These are phyloP conservation scores for Lycium barbarum DNA, from an alignment of 257 asterid genomes.

Conservation along the genomic window DNA sequence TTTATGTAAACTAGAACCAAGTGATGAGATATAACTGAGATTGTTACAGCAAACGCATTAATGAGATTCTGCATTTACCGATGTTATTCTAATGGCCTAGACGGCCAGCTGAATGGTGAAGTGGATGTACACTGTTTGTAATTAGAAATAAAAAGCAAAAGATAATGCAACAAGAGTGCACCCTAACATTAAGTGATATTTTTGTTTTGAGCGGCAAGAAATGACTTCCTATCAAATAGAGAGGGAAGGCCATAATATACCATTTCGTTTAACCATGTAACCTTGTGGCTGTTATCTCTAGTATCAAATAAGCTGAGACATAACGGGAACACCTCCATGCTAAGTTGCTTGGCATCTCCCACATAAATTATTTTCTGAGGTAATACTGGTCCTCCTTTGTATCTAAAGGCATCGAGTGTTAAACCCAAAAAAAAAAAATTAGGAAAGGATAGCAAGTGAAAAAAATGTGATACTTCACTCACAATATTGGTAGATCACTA, in stretches of 20 bases:
- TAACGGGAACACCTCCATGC: constrained; percentile 83
- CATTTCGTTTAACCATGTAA: constrained; percentile 74
- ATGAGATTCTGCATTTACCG: neutral
- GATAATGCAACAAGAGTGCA: constrained; percentile 1
- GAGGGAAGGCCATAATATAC: constrained; percentile 40
- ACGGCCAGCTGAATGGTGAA: neutral
- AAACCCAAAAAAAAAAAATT: neutral
- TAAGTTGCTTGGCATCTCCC: constrained; percentile 75
- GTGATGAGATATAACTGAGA: neutral
- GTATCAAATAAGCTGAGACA: constrained; percentile 73
- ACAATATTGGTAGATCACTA: neutral
- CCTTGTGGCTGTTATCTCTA: constrained; percentile 65
- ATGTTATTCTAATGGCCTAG: constrained; percentile 3
- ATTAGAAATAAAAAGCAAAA: neutral
- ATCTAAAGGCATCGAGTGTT: constrained; percentile 57
- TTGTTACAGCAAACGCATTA: neutral
- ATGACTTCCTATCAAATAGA: neutral
- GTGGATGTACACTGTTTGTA: neutral
- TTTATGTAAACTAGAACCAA: neutral
- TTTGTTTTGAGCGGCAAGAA: neutral
- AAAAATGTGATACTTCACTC: neutral
- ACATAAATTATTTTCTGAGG: constrained; percentile 78
- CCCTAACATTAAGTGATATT: neutral
- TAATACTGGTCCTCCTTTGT: constrained; percentile 88
- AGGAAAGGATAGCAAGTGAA: constrained; percentile 17